Base-by-base conservation (phyloP, 208 protist species). In the Zelonia costaricensis region DNA sequence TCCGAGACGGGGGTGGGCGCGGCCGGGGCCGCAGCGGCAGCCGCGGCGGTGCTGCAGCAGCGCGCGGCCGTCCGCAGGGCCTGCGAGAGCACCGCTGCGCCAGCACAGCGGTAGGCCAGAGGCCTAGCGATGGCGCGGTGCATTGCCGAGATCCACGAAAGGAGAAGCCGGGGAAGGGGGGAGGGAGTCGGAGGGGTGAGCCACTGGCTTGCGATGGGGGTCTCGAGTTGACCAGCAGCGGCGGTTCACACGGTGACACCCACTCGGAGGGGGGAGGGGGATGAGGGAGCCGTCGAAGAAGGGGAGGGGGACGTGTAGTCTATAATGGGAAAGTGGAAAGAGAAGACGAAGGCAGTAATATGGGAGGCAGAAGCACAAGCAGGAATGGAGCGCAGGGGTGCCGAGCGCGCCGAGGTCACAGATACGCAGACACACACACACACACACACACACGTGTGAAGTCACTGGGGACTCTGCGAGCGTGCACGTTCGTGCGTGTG, bases 21-120 rank as follows among this genome's bases (percentile, higher is more conserved):
- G 0, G 75, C 43, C 5, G 77, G 63, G 4, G 67, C 63, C 2
- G 72, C 54, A 0, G 74, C 60, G 15, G 77, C 84, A 3, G 80
- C 75, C 7, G 78, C 84, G 20, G 81, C 80, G 15, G 81, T 76
- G 62, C 79, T 81, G 74, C 74, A 82, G 56, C 61, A 72, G 18
- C 80, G 78, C 39, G 53, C 52, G 28, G 69, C 47, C 20, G 58
- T 62, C n/a, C 57, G 58, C 22, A 31, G 28, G 42, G 28, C 42
- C 12, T 16, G 51, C 43, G 52, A 42, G 4, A 56, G 20, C 33
- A 27, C 38, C 9, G 48, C 55, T 38, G 33, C 36, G 3, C 15
- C 31, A 1, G 33, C 51, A 30, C 33, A 10, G 7, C 20, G 18
- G 22, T 30, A 18, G 27, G 36, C 30, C 23, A 27, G 36, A 30